Conservation (phyloP, 2,329 filamentous ascomycete genomes). For the Lecanicillium sp. region DNA sequence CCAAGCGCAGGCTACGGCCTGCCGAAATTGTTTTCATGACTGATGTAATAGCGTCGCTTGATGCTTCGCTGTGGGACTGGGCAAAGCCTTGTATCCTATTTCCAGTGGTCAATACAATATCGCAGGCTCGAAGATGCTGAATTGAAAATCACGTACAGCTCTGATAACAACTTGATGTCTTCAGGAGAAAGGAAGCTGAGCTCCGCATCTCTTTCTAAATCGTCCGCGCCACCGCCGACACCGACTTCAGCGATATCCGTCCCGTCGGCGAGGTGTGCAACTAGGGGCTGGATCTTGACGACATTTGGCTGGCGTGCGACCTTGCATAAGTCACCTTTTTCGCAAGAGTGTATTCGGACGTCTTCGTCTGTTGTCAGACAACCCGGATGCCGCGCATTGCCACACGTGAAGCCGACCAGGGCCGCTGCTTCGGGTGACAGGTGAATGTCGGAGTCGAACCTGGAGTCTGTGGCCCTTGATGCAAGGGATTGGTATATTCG, state of each 20-base stretch:
- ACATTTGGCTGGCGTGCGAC: conserved; percentile 40
- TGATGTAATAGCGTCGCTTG: conserved; percentile 16
- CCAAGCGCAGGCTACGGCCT: conserved; percentile 25
- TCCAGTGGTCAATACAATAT: background rate
- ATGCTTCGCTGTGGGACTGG: conserved; percentile 2
- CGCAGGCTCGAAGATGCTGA: background rate
- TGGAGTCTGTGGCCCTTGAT: conserved; percentile 38
- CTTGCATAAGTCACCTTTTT: conserved; percentile 58
- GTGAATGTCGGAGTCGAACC: conserved; percentile 32
- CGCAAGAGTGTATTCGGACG: conserved; percentile 77
- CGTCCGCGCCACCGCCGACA: conserved; percentile 70
- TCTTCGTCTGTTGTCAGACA: conserved; percentile 59
- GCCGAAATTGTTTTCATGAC: conserved; percentile 11
- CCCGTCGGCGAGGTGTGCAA: conserved; percentile 55
- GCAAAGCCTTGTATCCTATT: background rate
- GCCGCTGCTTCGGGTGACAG: conserved; percentile 53
- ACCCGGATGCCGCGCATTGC: conserved; percentile 61
- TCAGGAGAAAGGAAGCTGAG: conserved; percentile 50
- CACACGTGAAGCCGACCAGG: conserved; percentile 66
- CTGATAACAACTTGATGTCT: conserved; percentile 42
- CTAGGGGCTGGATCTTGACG: conserved; percentile 72
- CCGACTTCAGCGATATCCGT: conserved; percentile 64
- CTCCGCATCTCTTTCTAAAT: conserved; percentile 61
- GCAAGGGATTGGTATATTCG: conserved; percentile 56
- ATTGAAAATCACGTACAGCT: conserved; percentile 22